Evolutionary conservation across 352 stramenopile genomes (phyloP), one percentile per base, ranked within the genome.

Genomic region (Phytophthora sojae): DNA sequence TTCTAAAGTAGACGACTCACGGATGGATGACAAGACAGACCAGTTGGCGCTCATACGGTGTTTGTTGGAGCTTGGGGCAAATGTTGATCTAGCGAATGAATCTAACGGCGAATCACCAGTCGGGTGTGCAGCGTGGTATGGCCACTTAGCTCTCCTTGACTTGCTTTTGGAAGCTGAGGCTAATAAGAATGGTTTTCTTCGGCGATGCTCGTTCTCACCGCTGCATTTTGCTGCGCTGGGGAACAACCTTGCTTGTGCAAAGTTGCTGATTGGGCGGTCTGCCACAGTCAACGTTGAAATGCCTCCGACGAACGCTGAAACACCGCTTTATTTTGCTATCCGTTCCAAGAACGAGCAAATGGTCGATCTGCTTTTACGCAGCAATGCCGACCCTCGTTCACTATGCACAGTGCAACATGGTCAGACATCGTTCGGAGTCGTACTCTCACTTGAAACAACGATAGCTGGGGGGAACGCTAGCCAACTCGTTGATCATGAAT

Each of bases 201-300:
- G 72, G 14, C 64, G 71, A 14, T 58, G 71, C n/a, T 89, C 83
- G 9, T 89, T 85, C 37, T 87, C 84, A 11, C 69, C 84, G 2
- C 64, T 92, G 3, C 84, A 92, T 59, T 92, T 90, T 67, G 80
- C 84, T 32, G 75, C 79, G 0, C 71, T 89, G 11, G 80, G 72
- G 14, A 74, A 64, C 21, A 76, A 80, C 37, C 2, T 80, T 11
- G 59, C 75, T 7, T 90, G 84, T 39, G 76, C 75, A 1, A 85
- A 86, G 49, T 35, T 79, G 66, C 57, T 92, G 8, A 51, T 92
- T 23, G 42, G 61, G n/a, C 50, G 59, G 12, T 66, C 67, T 29
- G 77, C 76, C n/a, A 76, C 39, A 5, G 64, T 88, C 7, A 89
- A 92, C 51, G 57, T 78, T 37, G 72, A 81, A 26, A 70, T 76